phyloP scores from a whole-genome alignment of 2,329 filamentous ascomycete species.

The Aspergillus aculeatus region DNA sequence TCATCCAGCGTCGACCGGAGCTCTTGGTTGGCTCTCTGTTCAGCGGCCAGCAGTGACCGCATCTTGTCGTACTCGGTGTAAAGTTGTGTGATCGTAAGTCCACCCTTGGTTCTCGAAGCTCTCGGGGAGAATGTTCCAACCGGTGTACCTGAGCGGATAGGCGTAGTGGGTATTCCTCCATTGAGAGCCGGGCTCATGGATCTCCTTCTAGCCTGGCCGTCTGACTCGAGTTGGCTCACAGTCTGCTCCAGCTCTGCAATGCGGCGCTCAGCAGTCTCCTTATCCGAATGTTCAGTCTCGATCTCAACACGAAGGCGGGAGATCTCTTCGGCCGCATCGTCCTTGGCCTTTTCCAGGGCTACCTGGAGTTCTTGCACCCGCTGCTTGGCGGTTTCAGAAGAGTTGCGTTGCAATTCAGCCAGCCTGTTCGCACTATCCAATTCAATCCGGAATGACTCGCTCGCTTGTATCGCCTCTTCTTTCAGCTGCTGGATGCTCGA shows the following conservation, averaged over 20 bases:
- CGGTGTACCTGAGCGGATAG: conserved; percentile 52
- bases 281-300: conserved; percentile 59
- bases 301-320: conserved; percentile 54
- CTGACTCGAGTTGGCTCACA: conserved; percentile 60
- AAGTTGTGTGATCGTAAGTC: conserved; percentile 61
- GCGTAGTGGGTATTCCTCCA: conserved; percentile 50
- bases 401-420: conserved; percentile 66
- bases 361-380: conserved; percentile 59
- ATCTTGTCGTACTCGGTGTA: conserved; percentile 62
- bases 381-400: conserved; percentile 59
- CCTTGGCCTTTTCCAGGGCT: conserved; percentile 58
- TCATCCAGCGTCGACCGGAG: conserved; percentile 77
- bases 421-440: conserved; percentile 77
- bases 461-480: conserved; percentile 75
- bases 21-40: conserved; percentile 72
- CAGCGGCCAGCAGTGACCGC: conserved; percentile 68
- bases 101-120: conserved; percentile 53
- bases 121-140: conserved; percentile 53
- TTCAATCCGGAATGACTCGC: conserved; percentile 84
- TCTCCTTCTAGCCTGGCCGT: conserved; percentile 45
- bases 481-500: conserved; percentile 80
- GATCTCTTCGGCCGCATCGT: conserved; percentile 61
- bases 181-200: conserved; percentile 58
- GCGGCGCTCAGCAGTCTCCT: conserved; percentile 60
- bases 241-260: conserved; percentile 65